phyloP scores from a whole-genome alignment of 495 filamentous ascomycete genomes.

The Podospora fimiseda region DNA sequence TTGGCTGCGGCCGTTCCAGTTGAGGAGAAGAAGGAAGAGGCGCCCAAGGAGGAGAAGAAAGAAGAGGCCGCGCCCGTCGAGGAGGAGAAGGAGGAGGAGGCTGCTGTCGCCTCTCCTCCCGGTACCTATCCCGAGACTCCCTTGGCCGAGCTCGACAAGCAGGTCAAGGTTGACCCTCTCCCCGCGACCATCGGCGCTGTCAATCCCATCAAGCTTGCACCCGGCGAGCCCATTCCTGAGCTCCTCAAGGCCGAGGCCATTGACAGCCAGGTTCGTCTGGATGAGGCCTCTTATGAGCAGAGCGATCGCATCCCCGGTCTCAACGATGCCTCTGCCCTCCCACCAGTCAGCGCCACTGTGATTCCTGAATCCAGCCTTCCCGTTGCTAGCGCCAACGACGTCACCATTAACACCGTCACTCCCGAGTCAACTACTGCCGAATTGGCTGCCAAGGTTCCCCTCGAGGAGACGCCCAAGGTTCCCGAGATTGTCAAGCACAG shows the following conservation, averaged over 20 bases:
- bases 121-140: conserved; percentile 80
- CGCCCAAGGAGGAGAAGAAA: conserved; percentile 1
- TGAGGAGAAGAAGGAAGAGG: conserved; percentile 21
- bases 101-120: conserved; percentile 47
- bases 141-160: conserved; percentile 38
- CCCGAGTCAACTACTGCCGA: conserved; percentile 66
- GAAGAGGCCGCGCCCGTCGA: neutral
- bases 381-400: conserved; percentile 47
- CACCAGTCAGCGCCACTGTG: conserved; percentile 55
- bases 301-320: conserved; percentile 52
- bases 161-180: conserved; percentile 63
- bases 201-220: conserved; percentile 71
- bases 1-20: conserved; percentile 55
- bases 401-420: conserved; percentile 60
- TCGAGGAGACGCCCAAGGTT: conserved; percentile 58
- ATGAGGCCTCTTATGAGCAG: conserved; percentile 79
- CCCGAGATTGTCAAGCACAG: conserved; percentile 63
- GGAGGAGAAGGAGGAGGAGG: conserved; percentile 3
- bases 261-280: conserved; percentile 60
- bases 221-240: conserved; percentile 75
- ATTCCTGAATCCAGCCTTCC: conserved; percentile 86
- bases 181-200: conserved; percentile 71
- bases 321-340: conserved; percentile 53
- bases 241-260: conserved; percentile 48
- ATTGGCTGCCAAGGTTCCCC: conserved; percentile 47